A percentile compares a stretch with the other conserved stretches of the same genome.
phyloP scores from a whole-genome alignment of 768 basidiomycete genomes.

The Rhodosporidiobolus odoratus region DNA sequence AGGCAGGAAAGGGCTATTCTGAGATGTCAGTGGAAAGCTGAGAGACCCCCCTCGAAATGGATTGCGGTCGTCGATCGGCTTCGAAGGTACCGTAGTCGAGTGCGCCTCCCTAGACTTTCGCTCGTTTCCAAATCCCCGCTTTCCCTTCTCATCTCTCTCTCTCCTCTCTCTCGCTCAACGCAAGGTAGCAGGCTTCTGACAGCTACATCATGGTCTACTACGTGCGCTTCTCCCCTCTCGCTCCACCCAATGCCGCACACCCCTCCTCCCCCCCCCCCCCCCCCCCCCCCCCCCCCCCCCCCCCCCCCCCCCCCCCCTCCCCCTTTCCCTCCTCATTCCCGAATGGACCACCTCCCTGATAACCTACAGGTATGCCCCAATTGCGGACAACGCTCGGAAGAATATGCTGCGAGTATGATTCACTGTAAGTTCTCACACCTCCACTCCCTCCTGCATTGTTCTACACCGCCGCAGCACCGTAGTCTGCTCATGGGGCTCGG shows the following conservation, averaged over 20 bases:
- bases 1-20: too few relatives aligned
- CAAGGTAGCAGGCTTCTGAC: background rate
- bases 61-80: background rate
- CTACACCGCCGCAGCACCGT: background rate
- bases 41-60: too few relatives aligned
- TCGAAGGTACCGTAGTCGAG: background rate
- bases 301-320: background rate
- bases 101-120: background rate
- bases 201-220: slow-evolving; percentile 29
- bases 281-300: background rate
- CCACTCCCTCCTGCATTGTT: background rate
- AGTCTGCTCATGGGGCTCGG: too few relatives aligned
- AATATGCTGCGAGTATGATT: slow-evolving; percentile 19
- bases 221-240: background rate
- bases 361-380: slow-evolving; percentile 25
- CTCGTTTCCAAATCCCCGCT: background rate
- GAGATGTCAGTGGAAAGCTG: too few relatives aligned
- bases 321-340: background rate
- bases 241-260: background rate
- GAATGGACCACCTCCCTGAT: background rate
- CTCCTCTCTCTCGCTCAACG: background rate
- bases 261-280: background rate
- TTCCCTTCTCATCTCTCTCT: background rate
- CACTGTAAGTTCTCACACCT: slow-evolving; percentile 17
- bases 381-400: slow-evolving; percentile 13